A percentile compares a stretch with the other conserved stretches of the same genome.
Evolutionary conservation across 768 basidiomycete genomes (phyloP).

Genomic region (Macrolepiota albuminosa): DNA sequence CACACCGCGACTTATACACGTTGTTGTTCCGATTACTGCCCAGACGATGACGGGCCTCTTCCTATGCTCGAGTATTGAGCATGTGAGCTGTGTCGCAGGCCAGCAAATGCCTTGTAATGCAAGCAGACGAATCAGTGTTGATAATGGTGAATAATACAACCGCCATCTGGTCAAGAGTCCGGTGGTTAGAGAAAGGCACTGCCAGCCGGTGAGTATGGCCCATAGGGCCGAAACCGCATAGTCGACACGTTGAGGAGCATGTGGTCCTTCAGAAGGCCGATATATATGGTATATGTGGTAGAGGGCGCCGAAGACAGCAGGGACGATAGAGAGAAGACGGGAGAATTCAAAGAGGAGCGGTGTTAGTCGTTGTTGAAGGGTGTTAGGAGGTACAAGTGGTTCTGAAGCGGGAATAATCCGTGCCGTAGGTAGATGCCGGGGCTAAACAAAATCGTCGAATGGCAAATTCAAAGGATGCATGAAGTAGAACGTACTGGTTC

Average conservation of each 20-base stretch:
- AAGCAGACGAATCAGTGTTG: constrained; percentile 87
- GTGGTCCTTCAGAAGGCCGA: constrained; percentile 29
- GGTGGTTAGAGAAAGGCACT: constrained; percentile 83
- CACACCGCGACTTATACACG: constrained; percentile 74
- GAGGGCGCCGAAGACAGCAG: constrained; percentile 61
- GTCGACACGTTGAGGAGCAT: constrained; percentile 51
- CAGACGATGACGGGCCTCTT: constrained; percentile 80
- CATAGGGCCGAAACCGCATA: constrained; percentile 67
- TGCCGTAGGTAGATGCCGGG: constrained; percentile 64
- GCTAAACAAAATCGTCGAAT: constrained; percentile 27
- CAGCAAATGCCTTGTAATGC: constrained; percentile 96
- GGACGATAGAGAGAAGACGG: constrained; percentile 67
- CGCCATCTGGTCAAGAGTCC: constrained; percentile 90
- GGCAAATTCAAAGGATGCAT: not conserved
- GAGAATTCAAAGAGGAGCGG: constrained; percentile 67
- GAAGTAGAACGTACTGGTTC: constrained; percentile 55
- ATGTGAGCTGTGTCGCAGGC: constrained; percentile 87
- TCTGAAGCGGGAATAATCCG: constrained; percentile 50
- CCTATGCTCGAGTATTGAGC: constrained; percentile 64
- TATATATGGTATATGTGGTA: constrained; percentile 46
- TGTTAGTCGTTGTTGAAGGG: constrained; percentile 42
- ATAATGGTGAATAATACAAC: constrained; percentile 81
- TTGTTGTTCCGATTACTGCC: constrained; percentile 88
- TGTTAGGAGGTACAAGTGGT: constrained; percentile 44
- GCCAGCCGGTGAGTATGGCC: constrained; percentile 83